phyloP scores from a whole-genome alignment of 371 early-diverging fungal genomes.

The Mortierella sp. region DNA sequence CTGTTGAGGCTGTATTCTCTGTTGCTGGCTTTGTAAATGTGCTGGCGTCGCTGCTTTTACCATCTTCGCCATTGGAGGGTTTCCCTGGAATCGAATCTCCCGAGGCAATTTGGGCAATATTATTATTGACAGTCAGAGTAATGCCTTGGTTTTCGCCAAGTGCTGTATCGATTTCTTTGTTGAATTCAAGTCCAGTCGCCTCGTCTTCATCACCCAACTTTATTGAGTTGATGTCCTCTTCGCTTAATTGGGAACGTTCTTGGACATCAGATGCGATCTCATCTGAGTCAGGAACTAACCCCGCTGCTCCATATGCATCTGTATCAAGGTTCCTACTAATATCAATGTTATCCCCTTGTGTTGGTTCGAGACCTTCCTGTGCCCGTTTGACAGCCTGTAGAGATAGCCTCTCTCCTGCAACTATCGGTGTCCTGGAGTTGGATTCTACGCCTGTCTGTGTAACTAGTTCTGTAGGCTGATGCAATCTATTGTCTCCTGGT shows the following conservation, averaged over 20 bases:
- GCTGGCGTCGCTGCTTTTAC: constrained; percentile 8
- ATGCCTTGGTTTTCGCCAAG: neutral
- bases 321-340: neutral
- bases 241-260: constrained; percentile 43
- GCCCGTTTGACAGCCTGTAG: neutral
- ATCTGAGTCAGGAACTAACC: constrained; percentile 10
- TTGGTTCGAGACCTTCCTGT: neutral
- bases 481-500: neutral
- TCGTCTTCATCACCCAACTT: constrained; percentile 21
- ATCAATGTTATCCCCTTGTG: neutral
- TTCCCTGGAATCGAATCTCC: neutral
- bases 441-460: neutral
- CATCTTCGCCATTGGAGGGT: constrained; percentile 9
- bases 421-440: neutral
- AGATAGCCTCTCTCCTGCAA: neutral
- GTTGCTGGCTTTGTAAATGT: neutral
- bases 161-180: neutral
- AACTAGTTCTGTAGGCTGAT: neutral
- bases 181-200: neutral
- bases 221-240: neutral
- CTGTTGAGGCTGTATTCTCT: neutral
- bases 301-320: neutral
- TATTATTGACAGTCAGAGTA: neutral
- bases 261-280: constrained; percentile 53
- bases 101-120: neutral